Evolutionary conservation across 225 moss, liverwort and hornwort species (phyloP).

Genomic region (Neckera pumila): DNA sequence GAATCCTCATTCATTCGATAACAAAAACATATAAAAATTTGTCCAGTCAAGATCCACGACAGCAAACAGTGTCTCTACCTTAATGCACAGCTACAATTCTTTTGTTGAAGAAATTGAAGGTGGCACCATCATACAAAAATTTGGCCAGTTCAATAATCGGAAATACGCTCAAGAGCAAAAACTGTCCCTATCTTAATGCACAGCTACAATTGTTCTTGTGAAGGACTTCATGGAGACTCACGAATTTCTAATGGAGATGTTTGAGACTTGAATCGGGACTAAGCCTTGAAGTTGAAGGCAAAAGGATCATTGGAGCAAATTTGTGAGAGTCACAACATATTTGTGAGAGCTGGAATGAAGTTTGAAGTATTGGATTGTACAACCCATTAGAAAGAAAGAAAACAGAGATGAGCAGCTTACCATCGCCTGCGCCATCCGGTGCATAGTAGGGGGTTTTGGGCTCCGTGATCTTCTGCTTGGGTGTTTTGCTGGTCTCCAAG

Average conservation of each 20-base stretch:
- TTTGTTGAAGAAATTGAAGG: background rate
- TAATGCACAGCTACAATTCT: background rate
- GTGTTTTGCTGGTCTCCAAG: slow-evolving; percentile 84
- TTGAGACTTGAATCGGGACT: background rate
- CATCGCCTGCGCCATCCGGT: slow-evolving; percentile 39
- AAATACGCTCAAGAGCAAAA: background rate
- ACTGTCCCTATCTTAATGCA: background rate
- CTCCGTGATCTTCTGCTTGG: slow-evolving; percentile 99
- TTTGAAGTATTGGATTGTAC: background rate
- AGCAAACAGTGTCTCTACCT: background rate
- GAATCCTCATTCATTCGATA: background rate
- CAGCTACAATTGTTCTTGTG: background rate
- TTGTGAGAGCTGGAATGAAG: background rate
- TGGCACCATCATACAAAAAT: background rate
- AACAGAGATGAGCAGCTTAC: slow-evolving; percentile 18
- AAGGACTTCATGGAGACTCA: background rate
- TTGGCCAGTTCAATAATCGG: background rate
- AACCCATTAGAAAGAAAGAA: background rate
- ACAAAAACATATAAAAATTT: too few relatives aligned
- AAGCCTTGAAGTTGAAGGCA: background rate
- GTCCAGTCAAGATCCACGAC: background rate
- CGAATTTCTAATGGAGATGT: background rate
- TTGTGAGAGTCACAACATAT: background rate
- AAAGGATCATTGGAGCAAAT: background rate
- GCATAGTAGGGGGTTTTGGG: slow-evolving; percentile 97